Base-by-base conservation (phyloP, 306 rosid species). In the Hippophae rhamnoides region DNA sequence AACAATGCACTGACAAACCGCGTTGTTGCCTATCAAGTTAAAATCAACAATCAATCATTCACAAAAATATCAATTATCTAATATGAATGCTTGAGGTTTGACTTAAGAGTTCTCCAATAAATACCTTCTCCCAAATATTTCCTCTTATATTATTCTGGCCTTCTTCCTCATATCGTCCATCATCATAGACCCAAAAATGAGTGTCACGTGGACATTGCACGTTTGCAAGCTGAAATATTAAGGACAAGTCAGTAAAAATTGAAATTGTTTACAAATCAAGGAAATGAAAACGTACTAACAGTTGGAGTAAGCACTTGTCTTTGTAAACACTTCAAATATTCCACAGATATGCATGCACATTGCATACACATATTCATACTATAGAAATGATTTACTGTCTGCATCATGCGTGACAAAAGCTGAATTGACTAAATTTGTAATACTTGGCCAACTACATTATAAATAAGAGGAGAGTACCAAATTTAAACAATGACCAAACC, bases 191-290 rank as follows among this genome's bases (percentile, higher is more conserved):
- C 99, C 99, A 93, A 79, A 93, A 93, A 77, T 93, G 99, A 63
- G 99, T 93, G 86, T 88, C 99, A 31, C 97, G 94, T 7, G 97
- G 99, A 75, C 99, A 93, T 84, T 93, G 99, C 70, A 88, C 99
- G 14, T 77, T 84, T 71, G 99, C 99, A 76, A 93, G 74, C 99
- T 93, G 86, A 74, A 47, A 73, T 72, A 75, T 74, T 59, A 78
- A 74, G 45, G 60, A 56, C 31, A 52, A 10, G 65, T 70, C 55
- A 70, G 55, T 60, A 47, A 46, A 47, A 53, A 47, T 55, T 9
- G 31, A 60, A 12, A 58, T 56, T 41, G 61, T 53, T n/a, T 73
- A 65, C 26, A 63, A n/a, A 10, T 14, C 67, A 57, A 62, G 50
- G 23, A 18, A 58, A 53, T 7, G 9, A 49, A 45, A 51, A 38